A percentile compares a stretch with the other conserved stretches of the same genome.
Evolutionary conservation across 1,284 basidiomycete species (phyloP).

Genomic region (Schizophyllum commune): DNA sequence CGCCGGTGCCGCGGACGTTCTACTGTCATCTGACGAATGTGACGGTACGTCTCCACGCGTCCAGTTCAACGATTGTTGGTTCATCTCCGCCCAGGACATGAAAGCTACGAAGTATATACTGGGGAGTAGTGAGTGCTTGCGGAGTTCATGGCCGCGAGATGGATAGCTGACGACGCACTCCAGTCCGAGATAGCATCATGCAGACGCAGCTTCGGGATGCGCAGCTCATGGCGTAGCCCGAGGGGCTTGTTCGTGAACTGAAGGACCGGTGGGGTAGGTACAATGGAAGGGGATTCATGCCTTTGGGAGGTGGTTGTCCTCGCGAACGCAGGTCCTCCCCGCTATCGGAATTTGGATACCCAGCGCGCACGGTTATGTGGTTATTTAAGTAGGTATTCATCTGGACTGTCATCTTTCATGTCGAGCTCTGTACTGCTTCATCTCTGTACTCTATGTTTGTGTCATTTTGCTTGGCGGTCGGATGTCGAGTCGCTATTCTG

Average conservation of each 20-base stretch:
- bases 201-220: background rate
- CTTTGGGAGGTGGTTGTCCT: no score
- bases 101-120: background rate
- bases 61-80: background rate
- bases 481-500: no score
- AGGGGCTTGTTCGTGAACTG: background rate
- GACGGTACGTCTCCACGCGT: background rate
- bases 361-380: no score
- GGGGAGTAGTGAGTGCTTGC: background rate
- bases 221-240: background rate
- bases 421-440: no score
- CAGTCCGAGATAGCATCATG: background rate
- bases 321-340: no score
- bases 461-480: no score
- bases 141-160: background rate
- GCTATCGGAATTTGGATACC: no score
- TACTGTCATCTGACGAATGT: conserved; percentile 69
- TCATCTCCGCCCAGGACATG: background rate
- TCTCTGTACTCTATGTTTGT: no score
- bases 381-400: no score
- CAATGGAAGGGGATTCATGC: no score
- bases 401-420: no score
- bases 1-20: conserved; percentile 45
- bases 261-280: no score
- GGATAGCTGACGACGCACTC: background rate